Percentiles rank a stretch among this genome's conserved stretches.
Evolutionary conservation across 768 basidiomycete species (phyloP).

Genomic region (Hericium coralloides): DNA sequence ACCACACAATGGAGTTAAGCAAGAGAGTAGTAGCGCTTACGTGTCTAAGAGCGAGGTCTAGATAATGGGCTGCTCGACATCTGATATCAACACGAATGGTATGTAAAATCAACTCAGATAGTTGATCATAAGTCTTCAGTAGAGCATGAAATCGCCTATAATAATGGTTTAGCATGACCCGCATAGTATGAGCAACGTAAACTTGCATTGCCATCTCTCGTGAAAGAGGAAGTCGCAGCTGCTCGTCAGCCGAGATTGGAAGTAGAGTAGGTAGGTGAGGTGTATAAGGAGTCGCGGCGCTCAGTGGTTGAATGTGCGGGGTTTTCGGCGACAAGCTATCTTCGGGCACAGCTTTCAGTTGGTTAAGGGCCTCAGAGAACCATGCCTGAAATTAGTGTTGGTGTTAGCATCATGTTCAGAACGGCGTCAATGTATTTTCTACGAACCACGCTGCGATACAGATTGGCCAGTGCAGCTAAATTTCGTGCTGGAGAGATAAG

Average conservation of each 20-base stretch:
- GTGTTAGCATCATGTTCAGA: no score
- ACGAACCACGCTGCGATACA: slow-evolving; percentile 84
- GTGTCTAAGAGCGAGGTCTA: slow-evolving; percentile 70
- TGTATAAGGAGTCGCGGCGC: slow-evolving; percentile 34
- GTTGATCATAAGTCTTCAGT: slow-evolving; percentile 82
- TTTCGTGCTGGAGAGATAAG: slow-evolving; percentile 66
- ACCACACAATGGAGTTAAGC: no score
- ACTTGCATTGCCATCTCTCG: slow-evolving; percentile 83
- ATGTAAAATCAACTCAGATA: slow-evolving; percentile 79
- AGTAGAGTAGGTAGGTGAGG: slow-evolving; percentile 36
- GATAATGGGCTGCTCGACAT: slow-evolving; percentile 72
- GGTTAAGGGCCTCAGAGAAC: slow-evolving; percentile 68
- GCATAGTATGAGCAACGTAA: slow-evolving; percentile 57
- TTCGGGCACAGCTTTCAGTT: slow-evolving; percentile 55
- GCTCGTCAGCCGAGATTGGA: slow-evolving; percentile 31
- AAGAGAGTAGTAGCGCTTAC: slow-evolving; percentile 1
- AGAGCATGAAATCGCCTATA: slow-evolving; percentile 85
- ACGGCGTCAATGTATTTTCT: not conserved
- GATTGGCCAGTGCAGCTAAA: slow-evolving; percentile 61
- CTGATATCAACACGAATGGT: slow-evolving; percentile 85
- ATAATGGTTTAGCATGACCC: slow-evolving; percentile 20
- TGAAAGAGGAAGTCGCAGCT: slow-evolving; percentile 68
- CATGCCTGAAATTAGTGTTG: slow-evolving; percentile 46
- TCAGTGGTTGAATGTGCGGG: slow-evolving; percentile 41
- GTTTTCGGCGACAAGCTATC: slow-evolving; percentile 44